Evolutionary conservation across 2,329 filamentous ascomycete species (phyloP).

Genomic region (Trichophyton verrucosum): DNA sequence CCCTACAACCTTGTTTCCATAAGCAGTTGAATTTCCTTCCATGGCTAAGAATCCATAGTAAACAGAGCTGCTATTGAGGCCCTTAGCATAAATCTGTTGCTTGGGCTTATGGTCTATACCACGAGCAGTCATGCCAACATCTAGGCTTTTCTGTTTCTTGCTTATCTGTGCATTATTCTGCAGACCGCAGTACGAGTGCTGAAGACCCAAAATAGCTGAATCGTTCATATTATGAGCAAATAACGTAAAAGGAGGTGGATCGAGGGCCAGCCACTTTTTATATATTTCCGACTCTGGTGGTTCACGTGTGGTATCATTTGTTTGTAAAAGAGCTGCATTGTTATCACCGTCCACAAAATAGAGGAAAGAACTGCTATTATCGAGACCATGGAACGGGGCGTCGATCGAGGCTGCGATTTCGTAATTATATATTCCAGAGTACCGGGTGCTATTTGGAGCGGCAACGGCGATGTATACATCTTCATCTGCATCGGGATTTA

Average conservation of each 20-base stretch:
- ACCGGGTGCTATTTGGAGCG: constrained; percentile 54
- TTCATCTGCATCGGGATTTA: constrained; percentile 45
- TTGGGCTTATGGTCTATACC: constrained; percentile 58
- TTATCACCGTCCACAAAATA: constrained; percentile 78
- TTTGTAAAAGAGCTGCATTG: constrained; percentile 64
- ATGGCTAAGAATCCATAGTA: constrained; percentile 65
- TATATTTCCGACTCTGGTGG: constrained; percentile 37
- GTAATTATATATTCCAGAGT: constrained; percentile 61
- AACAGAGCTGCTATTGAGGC: constrained; percentile 56
- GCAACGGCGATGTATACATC: constrained; percentile 66
- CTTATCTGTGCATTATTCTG: constrained; percentile 51
- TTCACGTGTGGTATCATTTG: constrained; percentile 54
- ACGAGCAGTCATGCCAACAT: constrained; percentile 55
- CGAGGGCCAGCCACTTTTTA: constrained; percentile 45
- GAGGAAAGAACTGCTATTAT: constrained; percentile 44
- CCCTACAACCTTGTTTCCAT: constrained; percentile 44
- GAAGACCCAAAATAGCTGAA: constrained; percentile 52
- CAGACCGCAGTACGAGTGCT: constrained; percentile 73
- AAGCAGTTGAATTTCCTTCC: constrained; percentile 43
- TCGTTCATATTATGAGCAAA: constrained; percentile 57
- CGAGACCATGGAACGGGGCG: constrained; percentile 55
- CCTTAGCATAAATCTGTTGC: constrained; percentile 75
- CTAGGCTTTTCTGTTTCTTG: constrained; percentile 47
- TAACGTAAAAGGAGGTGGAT: constrained; percentile 56
- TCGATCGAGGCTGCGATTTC: constrained; percentile 75